These are phyloP conservation scores for Cytauxzoon felis DNA, from an alignment of 169 alveolate genomes.

Conservation along the genomic window DNA sequence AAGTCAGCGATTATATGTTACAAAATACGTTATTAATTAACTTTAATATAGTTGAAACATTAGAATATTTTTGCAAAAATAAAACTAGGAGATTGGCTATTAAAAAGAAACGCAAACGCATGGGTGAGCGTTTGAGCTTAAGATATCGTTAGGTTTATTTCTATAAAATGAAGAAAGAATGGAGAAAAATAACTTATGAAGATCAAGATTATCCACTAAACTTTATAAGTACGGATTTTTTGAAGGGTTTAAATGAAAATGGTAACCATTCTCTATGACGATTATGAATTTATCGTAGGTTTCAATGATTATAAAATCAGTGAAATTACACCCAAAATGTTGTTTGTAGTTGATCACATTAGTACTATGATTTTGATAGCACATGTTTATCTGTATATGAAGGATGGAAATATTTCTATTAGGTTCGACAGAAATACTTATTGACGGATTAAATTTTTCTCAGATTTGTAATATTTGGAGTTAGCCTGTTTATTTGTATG, in stretches of 20 bases:
- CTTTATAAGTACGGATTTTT: slow-evolving; percentile 36
- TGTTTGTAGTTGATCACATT: slow-evolving; percentile 41
- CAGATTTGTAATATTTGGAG: slow-evolving; percentile 17
- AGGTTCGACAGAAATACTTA: slow-evolving; percentile 1
- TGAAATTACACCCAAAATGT: slow-evolving; percentile 43
- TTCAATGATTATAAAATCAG: slow-evolving; percentile 18
- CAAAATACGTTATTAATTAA: too few relatives aligned
- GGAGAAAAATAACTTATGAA: slow-evolving; percentile 31
- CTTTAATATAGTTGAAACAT: too few relatives aligned
- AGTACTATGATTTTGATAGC: slow-evolving; percentile 56
- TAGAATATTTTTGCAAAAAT: slow-evolving; percentile 45
- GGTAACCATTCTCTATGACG: background rate
- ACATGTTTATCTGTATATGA: slow-evolving; percentile 17
- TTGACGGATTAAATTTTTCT: background rate
- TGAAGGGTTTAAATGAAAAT: slow-evolving; percentile 27
- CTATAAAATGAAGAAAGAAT: slow-evolving; percentile 11
- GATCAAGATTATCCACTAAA: slow-evolving; percentile 47
- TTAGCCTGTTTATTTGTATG: slow-evolving; percentile 8
- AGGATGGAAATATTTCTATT: slow-evolving; percentile 26
- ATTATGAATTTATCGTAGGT: background rate
- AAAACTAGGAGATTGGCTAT: slow-evolving; percentile 45
- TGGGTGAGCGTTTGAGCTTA: slow-evolving; percentile 60
- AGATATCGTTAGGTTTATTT: slow-evolving; percentile 30
- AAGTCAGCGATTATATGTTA: too few relatives aligned
- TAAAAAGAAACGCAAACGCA: slow-evolving; percentile 28